A percentile compares a stretch with the other conserved stretches of the same genome.
These are phyloP conservation scores for Vitis hybrid DNA, from an alignment of 177 flowering plant species.

Conservation along the genomic window DNA sequence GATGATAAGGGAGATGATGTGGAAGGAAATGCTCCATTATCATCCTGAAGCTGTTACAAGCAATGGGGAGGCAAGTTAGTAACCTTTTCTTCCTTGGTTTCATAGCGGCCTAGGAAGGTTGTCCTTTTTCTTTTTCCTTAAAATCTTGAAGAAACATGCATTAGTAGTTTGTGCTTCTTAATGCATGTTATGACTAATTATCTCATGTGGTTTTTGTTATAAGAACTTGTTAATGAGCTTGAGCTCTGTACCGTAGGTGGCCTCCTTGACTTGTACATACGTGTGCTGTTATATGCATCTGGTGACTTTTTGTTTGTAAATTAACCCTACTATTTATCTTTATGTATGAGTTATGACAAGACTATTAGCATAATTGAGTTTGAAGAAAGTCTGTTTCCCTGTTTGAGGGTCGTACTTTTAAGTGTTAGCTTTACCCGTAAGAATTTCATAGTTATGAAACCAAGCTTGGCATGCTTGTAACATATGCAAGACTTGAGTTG, in stretches of 20 bases:
- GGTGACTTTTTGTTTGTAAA: slow-evolving; percentile 2
- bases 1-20: slow-evolving; percentile 85
- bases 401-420: background rate
- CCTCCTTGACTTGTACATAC: slow-evolving; percentile 32
- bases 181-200: slow-evolving; percentile 13
- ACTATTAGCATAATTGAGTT: background rate
- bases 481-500: too few relatives aligned
- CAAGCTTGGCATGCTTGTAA: too few relatives aligned
- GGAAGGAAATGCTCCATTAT: slow-evolving; percentile 80
- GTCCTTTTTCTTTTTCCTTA: background rate
- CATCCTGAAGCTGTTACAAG: slow-evolving; percentile 68
- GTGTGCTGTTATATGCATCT: slow-evolving; percentile 21
- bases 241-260: slow-evolving; percentile 17
- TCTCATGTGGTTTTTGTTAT: background rate
- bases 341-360: background rate
- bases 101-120: slow-evolving; percentile 3
- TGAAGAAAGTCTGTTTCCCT: background rate
- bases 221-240: slow-evolving; percentile 12
- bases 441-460: too few relatives aligned
- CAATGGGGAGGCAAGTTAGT: slow-evolving; percentile 30
- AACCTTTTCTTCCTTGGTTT: slow-evolving; percentile 1
- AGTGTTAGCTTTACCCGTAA: too few relatives aligned
- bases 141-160: slow-evolving; percentile 17
- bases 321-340: background rate
- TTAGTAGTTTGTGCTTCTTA: slow-evolving; percentile 15